phyloP scores from a whole-genome alignment of 306 rosid genomes.

The Aeschynomene evenia region DNA sequence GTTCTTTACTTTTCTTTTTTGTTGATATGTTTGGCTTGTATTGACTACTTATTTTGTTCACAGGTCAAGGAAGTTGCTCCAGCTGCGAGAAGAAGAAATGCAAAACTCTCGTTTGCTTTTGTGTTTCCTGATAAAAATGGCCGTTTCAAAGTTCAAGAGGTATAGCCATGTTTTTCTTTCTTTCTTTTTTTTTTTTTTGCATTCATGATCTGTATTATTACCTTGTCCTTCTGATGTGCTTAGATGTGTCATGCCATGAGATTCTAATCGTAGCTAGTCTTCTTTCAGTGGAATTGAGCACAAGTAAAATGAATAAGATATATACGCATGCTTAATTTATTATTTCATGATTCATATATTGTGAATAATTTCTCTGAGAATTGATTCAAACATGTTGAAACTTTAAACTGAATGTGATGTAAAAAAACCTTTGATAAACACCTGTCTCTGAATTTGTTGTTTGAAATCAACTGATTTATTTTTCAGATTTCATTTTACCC shows the following conservation, averaged over 20 bases:
- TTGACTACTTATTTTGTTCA: constrained; percentile 27
- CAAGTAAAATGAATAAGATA: background rate
- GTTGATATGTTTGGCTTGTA: background rate
- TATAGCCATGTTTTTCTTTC: background rate
- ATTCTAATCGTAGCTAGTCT: background rate
- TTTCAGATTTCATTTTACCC: background rate
- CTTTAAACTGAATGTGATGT: constrained; percentile 3
- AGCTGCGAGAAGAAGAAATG: constrained; percentile 86
- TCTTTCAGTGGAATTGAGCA: background rate
- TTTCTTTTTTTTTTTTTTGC: background rate
- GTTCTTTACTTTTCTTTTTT: background rate
- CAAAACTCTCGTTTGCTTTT: constrained; percentile 87
- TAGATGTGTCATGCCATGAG: background rate
- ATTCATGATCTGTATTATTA: background rate
- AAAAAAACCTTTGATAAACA: background rate
- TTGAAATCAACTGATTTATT: background rate
- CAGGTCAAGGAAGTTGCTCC: constrained; percentile 98
- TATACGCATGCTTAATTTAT: background rate
- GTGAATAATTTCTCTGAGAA: background rate
- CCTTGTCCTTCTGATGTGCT: background rate
- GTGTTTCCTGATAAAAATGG: constrained; percentile 93
- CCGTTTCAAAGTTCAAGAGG: constrained; percentile 80
- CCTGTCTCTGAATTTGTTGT: background rate
- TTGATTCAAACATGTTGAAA: background rate
- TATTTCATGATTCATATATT: background rate